Evolutionary conservation across 257 asterid species (phyloP).

Genomic region (Solanum virginianum): DNA sequence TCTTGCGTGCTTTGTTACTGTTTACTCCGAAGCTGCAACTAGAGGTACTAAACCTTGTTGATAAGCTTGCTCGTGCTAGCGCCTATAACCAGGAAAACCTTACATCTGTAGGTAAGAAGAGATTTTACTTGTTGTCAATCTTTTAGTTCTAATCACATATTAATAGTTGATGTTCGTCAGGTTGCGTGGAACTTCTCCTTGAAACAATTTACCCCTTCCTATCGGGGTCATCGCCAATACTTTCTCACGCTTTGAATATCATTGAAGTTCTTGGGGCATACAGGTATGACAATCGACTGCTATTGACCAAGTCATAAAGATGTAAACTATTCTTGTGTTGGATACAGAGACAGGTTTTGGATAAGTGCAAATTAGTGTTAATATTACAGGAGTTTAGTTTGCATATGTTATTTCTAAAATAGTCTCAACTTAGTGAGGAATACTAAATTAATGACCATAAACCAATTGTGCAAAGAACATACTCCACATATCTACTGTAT

Average conservation of each 20-base stretch:
- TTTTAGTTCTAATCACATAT: not conserved
- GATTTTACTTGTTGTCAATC: conserved; percentile 2
- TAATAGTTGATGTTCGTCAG: conserved; percentile 27
- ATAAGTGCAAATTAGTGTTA: not conserved
- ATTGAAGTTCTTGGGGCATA: conserved; percentile 96
- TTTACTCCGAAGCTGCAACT: conserved; percentile 94
- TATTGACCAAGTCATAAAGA: not conserved
- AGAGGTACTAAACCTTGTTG: conserved; percentile 73
- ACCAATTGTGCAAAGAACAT: not conserved
- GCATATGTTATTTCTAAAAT: not conserved
- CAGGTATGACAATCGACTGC: conserved; percentile 31
- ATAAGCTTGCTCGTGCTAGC: conserved; percentile 76
- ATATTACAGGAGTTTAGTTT: not conserved
- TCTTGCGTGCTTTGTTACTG: conserved; percentile 66
- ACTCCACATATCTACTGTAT: not conserved
- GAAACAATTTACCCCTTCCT: conserved; percentile 87
- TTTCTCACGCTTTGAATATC: conserved; percentile 69
- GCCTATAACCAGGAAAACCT: conserved; percentile 91
- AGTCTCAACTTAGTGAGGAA: not conserved
- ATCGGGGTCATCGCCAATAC: conserved; percentile 64
- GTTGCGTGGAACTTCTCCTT: conserved; percentile 94
- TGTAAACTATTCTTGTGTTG: not conserved
- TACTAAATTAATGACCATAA: not conserved
- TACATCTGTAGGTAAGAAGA: conserved; percentile 80
- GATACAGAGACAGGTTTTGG: not conserved